Conservation (phyloP, 768 basidiomycete species). For the Gloeophyllum trabeum region DNA sequence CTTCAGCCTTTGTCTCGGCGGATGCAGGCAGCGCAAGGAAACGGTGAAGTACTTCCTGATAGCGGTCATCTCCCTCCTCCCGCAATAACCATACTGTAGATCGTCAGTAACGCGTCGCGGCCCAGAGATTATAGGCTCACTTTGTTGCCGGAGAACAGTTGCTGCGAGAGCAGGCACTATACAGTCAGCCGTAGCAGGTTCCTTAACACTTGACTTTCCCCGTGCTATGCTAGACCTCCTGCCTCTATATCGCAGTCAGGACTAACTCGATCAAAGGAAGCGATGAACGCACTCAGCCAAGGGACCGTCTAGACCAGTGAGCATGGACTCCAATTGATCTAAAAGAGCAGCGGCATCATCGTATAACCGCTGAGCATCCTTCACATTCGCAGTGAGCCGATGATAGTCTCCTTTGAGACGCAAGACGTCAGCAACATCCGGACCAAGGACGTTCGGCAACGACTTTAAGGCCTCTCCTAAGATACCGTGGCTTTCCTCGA, state of each 20-base stretch:
- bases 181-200: conserved; percentile 1
- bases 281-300: conserved; percentile 27
- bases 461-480: conserved; percentile 39
- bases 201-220: conserved; percentile 1
- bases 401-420: conserved; percentile 47
- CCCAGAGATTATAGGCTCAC: conserved; percentile 29
- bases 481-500: conserved; percentile 43
- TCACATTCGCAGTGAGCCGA: conserved; percentile 24
- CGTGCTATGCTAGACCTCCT: conserved; percentile 8
- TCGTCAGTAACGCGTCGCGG: conserved; percentile 3
- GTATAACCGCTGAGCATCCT: conserved; percentile 43
- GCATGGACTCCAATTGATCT: conserved; percentile 46
- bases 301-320: conserved; percentile 38
- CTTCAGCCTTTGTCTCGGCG: conserved; percentile 59
- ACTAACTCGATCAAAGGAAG: background rate
- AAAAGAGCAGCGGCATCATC: conserved; percentile 45
- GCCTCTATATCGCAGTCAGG: too few species aligned
- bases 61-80: conserved; percentile 39
- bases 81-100: conserved; percentile 55
- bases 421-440: conserved; percentile 47
- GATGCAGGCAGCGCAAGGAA: conserved; percentile 46
- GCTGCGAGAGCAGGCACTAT: conserved; percentile 55
- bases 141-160: conserved; percentile 51
- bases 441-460: conserved; percentile 33
- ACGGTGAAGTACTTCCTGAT: conserved; percentile 43